Base-by-base conservation (phyloP, 768 basidiomycete species). In the Cystofilobasidium ferigula region DNA sequence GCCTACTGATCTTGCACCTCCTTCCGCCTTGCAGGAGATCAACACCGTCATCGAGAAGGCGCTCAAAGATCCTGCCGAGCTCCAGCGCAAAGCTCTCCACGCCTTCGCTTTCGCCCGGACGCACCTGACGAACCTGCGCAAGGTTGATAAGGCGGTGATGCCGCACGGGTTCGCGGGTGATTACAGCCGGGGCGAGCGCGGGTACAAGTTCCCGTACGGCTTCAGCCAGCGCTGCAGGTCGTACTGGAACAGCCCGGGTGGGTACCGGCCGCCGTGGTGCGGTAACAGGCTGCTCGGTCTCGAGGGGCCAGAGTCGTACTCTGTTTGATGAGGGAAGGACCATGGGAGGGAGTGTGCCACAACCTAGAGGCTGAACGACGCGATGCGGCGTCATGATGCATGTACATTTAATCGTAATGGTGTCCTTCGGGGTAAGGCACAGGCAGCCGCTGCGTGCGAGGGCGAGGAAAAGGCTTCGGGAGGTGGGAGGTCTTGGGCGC, bases 131-230 rank as follows among this genome's bases (percentile, higher is more conserved):
- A 59, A 59, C 47, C n/a, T 62, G 4, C 42, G 48, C 34, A 68
- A 68, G 57, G 57, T 62, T 22, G 61, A 68, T 35, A 45, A 56
- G 24, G 54, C 57, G 26, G 28, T 68, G 14, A 22, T 34, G 45
- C 40, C 34, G 36, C 57, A 58, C 40, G 63, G 63, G 9, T 60
- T 67, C 1, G 65, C 60, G 22, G 60, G 48, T 20, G 60, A 59
- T 13, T 68, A 63, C 35, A n/a, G 22, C 16, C 53, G 61, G 28
- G 67, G 67, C 18, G 54, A 68, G 45, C 54, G 67, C 26, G 67
- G 67, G 9, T 68, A 68, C 56, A 59, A 62, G 57, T 68, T 68
- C 40, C 67, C 67, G 10, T 68, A 56, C 26, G 67, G 67, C 45
- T 68, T 68, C 45, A 45, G 47, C 26, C 59, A 63, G 61, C 42